Conservation (phyloP, 192 early-diverging fungal genomes). For the Mortierella antarctica region DNA sequence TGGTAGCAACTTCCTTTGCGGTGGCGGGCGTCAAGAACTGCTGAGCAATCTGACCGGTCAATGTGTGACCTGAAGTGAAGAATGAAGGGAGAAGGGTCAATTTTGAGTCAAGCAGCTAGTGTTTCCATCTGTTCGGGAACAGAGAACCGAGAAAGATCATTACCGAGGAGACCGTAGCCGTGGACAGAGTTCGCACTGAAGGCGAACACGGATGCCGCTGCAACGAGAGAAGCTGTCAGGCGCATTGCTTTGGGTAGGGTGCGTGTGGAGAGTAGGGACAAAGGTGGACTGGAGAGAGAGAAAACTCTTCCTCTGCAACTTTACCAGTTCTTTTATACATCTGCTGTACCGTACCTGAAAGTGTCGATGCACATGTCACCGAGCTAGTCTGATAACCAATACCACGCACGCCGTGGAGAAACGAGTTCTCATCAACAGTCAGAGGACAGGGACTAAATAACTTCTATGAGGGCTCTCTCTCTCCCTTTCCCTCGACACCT, state of each 20-base stretch:
- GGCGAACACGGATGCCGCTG: slow-evolving; percentile 16
- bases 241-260: slow-evolving; percentile 12
- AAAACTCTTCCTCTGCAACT: no score
- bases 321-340: no score
- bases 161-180: slow-evolving; percentile 30
- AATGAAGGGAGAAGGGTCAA: neutral
- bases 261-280: no score
- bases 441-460: no score
- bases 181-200: slow-evolving; percentile 23
- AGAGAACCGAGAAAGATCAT: neutral
- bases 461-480: no score
- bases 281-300: no score
- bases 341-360: no score
- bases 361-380: no score
- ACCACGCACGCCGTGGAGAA: no score
- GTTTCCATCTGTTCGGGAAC: neutral
- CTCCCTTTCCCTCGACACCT: no score
- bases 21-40: slow-evolving; percentile 50
- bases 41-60: slow-evolving; percentile 56
- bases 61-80: slow-evolving; percentile 38
- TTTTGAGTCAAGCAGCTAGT: neutral
- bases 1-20: slow-evolving; percentile 8
- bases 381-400: no score
- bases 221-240: neutral
- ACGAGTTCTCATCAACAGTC: no score